These are phyloP conservation scores for Teunomyces tritomae DNA, from an alignment of 805 yeast species.

Conservation along the genomic window DNA sequence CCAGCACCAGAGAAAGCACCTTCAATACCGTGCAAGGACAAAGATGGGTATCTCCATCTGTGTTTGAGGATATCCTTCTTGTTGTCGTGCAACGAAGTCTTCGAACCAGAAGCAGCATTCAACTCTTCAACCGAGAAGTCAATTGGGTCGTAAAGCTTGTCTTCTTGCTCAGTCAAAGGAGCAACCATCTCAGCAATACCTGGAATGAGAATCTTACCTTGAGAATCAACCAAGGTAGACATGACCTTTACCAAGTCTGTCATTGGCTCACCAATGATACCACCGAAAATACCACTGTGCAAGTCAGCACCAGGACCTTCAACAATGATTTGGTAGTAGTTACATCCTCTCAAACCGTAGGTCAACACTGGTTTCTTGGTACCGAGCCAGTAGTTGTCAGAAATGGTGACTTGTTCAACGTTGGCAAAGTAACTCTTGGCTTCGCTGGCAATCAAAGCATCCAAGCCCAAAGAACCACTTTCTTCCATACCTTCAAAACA, in stretches of 20 bases:
- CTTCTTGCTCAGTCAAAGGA: conserved; percentile 80
- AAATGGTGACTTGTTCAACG: conserved; percentile 92
- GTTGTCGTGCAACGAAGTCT: conserved; percentile 72
- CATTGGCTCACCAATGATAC: conserved; percentile 96
- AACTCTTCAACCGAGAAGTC: conserved; percentile 83
- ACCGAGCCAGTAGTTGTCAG: conserved; percentile 98
- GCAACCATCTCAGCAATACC: conserved; percentile 96
- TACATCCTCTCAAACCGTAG: conserved; percentile 95
- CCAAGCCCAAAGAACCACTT: conserved; percentile 91
- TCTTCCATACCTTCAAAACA: conserved; percentile 99
- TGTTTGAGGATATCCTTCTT: conserved; percentile 91
- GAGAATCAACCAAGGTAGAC: conserved; percentile 70
- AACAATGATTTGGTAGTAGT: conserved; percentile 80
- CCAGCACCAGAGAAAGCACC: conserved; percentile 96
- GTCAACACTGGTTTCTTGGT: conserved; percentile 95
- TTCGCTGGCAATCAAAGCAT: conserved; percentile 74
- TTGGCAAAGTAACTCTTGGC: conserved; percentile 77
- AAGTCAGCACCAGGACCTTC: conserved; percentile 95
- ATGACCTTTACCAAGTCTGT: conserved; percentile 82
- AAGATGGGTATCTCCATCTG: conserved; percentile 98
- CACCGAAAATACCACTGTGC: conserved; percentile 97
- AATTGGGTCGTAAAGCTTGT: conserved; percentile 74
- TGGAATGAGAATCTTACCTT: conserved; percentile 82
- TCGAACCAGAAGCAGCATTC: conserved; percentile 83
- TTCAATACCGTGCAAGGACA: conserved; percentile 94